These are phyloP conservation scores for Dissophora ornata DNA, from an alignment of 192 early-diverging fungal genomes.

Conservation along the genomic window DNA sequence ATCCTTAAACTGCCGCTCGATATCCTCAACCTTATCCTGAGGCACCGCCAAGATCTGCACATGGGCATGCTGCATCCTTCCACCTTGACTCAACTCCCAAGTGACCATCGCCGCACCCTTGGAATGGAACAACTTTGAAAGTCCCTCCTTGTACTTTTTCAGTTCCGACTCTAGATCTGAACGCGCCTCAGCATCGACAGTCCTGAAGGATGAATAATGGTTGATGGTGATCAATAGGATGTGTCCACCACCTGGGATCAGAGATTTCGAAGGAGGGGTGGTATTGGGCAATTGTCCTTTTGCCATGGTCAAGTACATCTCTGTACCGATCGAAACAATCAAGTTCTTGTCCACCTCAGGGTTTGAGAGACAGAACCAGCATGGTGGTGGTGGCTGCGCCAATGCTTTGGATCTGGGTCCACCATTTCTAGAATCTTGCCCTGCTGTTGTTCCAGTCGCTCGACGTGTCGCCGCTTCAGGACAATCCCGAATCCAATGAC, in stretches of 20 bases:
- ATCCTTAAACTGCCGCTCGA: slow-evolving; percentile 32
- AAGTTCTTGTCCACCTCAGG: slow-evolving; percentile 92
- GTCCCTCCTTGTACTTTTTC: slow-evolving; percentile 64
- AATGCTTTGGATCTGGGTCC: background rate
- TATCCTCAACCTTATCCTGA: slow-evolving; percentile 32
- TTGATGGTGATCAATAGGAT: slow-evolving; percentile 72
- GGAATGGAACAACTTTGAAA: slow-evolving; percentile 65
- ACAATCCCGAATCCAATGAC: slow-evolving; percentile 75
- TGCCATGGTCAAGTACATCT: slow-evolving; percentile 86
- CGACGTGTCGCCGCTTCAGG: slow-evolving; percentile 41
- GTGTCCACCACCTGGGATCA: slow-evolving; percentile 86
- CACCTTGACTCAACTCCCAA: slow-evolving; percentile 78
- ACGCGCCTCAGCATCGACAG: slow-evolving; percentile 53
- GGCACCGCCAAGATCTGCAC: slow-evolving; percentile 78
- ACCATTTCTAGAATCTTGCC: background rate
- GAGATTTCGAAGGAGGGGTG: slow-evolving; percentile 22
- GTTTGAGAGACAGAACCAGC: slow-evolving; percentile 97
- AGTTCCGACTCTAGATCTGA: slow-evolving; percentile 60
- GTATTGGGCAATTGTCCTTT: slow-evolving; percentile 84
- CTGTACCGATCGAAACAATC: slow-evolving; percentile 83
- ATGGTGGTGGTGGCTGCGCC: slow-evolving; percentile 53
- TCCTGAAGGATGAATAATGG: slow-evolving; percentile 60
- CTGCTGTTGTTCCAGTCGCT: background rate
- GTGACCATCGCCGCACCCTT: slow-evolving; percentile 74
- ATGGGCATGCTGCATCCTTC: slow-evolving; percentile 71